Evolutionary conservation across 371 early-diverging fungal species (phyloP), one percentile per base, ranked within the genome.

Genomic region (Mucor racemosus): DNA sequence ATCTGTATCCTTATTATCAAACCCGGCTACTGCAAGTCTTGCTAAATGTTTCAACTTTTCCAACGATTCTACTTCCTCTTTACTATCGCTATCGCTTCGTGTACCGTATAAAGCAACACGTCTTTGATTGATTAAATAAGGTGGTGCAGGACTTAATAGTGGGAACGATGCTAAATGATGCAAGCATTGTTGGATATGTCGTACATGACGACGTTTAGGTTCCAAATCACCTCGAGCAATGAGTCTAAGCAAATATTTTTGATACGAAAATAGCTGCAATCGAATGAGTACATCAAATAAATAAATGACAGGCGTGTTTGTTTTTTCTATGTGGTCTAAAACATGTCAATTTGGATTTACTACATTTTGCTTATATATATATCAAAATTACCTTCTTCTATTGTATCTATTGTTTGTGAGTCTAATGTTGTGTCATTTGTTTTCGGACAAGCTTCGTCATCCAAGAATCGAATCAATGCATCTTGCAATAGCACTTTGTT

Each of bases 221-320:
- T 87, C 83, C 3, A 88, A 64, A 62, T 87, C 88, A 6, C 91
- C 91, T 34, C 88, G 79, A 10, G 91, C 88, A 67, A 88, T 88
- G n/a, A 91, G 62, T 26, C 89, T 76, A 31, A 84, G 74, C 14
- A 89, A 62, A 66, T 87, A 91, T 11, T 83, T 80, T 55, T 86
- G 86, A 48, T 88, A 87, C 1, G 90, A 89, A 62, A 91, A 91
- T 34, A 88, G 67, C 14, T 75, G 76, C 33, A 80, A 62, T 6
- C 84, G 77, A 36, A 86, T 89, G 26, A 90, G 68, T 11, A 86
- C 86, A 46, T 86, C 88, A 71, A 84, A 90, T 14, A 90, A 59
- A 10, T 74, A 76, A 2, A 76, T 58, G 14, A 79, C 65, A 13
- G 76, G 53, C 9, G 65, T 42, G 53, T 67, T 67, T 3, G 44